These are phyloP conservation scores for Collybiopsis luxurians DNA, from an alignment of 768 basidiomycete species.

Conservation along the genomic window DNA sequence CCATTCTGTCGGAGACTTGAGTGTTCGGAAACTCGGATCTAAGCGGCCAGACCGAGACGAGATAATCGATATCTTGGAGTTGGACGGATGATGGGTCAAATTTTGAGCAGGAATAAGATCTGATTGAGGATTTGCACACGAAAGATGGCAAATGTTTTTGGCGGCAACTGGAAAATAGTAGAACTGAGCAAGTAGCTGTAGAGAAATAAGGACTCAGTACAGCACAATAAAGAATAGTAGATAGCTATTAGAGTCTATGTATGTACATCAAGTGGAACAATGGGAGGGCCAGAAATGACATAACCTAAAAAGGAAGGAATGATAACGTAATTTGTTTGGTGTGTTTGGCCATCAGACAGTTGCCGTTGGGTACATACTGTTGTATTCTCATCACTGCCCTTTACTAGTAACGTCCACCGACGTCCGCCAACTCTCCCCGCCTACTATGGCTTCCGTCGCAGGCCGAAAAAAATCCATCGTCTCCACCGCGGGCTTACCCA, in stretches of 20 bases:
- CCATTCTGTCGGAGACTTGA: too few relatives aligned
- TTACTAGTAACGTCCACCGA: background rate
- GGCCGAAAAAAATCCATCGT: slow-evolving; percentile 81
- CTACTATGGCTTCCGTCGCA: slow-evolving; percentile 50
- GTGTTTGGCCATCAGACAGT: too few relatives aligned
- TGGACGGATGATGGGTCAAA: background rate
- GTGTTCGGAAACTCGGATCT: too few relatives aligned
- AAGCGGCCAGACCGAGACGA: background rate
- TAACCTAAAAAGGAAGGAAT: too few relatives aligned
- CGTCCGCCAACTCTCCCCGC: slow-evolving; percentile 9
- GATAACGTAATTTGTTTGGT: too few relatives aligned
- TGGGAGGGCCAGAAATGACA: too few relatives aligned
- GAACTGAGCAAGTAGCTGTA: background rate
- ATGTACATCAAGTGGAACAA: too few relatives aligned
- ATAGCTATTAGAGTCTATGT: too few relatives aligned
- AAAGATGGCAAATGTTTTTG: background rate
- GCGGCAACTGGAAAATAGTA: background rate
- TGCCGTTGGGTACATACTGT: too few relatives aligned
- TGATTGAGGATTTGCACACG: slow-evolving; percentile 6
- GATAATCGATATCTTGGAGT: background rate
- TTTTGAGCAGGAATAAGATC: background rate
- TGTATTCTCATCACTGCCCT: background rate
- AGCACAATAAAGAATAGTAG: too few relatives aligned
- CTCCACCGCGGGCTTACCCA: slow-evolving; percentile 59
- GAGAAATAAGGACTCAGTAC: too few relatives aligned